phyloP scores from a whole-genome alignment of 2,329 filamentous ascomycete genomes.

The Cryphonectria nitschkei region DNA sequence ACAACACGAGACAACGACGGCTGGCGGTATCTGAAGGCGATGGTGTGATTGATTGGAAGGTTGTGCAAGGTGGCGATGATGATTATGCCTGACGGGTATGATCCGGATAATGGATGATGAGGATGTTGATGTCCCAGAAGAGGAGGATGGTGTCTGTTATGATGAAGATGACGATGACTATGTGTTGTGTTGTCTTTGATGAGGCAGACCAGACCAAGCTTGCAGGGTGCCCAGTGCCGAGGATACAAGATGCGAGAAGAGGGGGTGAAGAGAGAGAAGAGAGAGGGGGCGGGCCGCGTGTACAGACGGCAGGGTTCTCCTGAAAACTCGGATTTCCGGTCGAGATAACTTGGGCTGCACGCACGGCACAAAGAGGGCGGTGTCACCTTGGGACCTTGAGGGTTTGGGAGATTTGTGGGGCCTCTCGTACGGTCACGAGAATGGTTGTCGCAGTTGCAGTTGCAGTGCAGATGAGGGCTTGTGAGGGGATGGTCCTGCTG shows the following conservation, averaged over 20 bases:
- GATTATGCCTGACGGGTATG: neutral
- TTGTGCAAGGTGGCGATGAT: conserved; percentile 4
- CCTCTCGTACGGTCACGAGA: neutral
- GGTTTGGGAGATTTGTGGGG: conserved; percentile 15
- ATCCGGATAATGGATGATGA: neutral
- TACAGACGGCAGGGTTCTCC: conserved; percentile 21
- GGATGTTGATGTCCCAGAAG: conserved; percentile 13
- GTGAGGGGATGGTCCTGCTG: neutral
- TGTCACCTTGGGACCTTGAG: conserved; percentile 5
- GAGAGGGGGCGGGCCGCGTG: conserved; percentile 19
- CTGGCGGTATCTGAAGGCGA: neutral
- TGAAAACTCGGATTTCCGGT: conserved; percentile 3
- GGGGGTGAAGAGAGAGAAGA: neutral
- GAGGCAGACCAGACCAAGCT: conserved; percentile 7
- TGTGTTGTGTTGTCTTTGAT: neutral
- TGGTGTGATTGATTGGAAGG: conserved; percentile 8
- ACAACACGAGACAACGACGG: conserved; percentile 17
- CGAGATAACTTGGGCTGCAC: neutral
- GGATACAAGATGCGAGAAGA: conserved; percentile 4
- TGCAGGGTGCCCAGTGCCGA: conserved; percentile 6
- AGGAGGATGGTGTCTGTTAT: conserved; percentile 3
- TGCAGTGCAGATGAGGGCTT: neutral
- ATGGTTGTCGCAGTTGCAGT: neutral
- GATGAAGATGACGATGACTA: conserved; percentile 6
- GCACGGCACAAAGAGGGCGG: neutral